These are phyloP conservation scores for Cryphonectria japonica DNA, from an alignment of 2,329 filamentous ascomycete genomes.

Conservation along the genomic window DNA sequence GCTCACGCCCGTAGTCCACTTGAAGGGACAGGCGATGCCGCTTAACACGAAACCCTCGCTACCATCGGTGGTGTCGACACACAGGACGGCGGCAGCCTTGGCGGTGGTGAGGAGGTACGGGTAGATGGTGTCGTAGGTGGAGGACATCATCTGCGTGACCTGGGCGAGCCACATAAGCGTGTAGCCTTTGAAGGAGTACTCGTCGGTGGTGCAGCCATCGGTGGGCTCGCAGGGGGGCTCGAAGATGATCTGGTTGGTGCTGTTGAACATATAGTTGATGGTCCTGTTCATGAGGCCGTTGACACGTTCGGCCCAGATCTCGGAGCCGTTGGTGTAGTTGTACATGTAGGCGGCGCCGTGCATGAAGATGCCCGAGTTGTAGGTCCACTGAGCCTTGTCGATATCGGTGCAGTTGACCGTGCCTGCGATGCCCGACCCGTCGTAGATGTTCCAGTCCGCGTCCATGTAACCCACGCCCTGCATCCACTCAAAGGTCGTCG, in stretches of 20 bases:
- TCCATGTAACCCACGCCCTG: slow-evolving; percentile 57
- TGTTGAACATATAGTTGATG: slow-evolving; percentile 53
- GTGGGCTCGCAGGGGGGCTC: slow-evolving; percentile 68
- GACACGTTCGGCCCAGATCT: slow-evolving; percentile 58
- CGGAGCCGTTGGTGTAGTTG: slow-evolving; percentile 59
- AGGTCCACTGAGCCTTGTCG: slow-evolving; percentile 66
- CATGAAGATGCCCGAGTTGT: slow-evolving; percentile 65
- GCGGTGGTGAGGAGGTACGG: slow-evolving; percentile 61
- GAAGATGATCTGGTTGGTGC: slow-evolving; percentile 62
- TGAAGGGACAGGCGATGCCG: slow-evolving; percentile 65
- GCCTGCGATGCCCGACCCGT: slow-evolving; percentile 58
- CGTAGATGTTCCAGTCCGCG: slow-evolving; percentile 60
- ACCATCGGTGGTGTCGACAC: slow-evolving; percentile 60
- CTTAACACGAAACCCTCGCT: slow-evolving; percentile 60
- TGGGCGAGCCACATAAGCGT: slow-evolving; percentile 67
- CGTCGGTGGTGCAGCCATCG: slow-evolving; percentile 68
- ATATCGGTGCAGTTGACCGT: slow-evolving; percentile 59
- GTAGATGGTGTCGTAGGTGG: slow-evolving; percentile 56
- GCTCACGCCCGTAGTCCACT: slow-evolving; percentile 56
- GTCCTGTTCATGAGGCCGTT: slow-evolving; percentile 58
- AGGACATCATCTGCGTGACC: slow-evolving; percentile 63
- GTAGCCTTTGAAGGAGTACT: slow-evolving; percentile 73
- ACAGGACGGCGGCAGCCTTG: slow-evolving; percentile 63
- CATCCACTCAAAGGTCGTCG: slow-evolving; percentile 63
- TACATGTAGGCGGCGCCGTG: slow-evolving; percentile 71